Percentiles rank a stretch among this genome's conserved stretches.
Conservation (phyloP, 352 stramenopile species). For the Sclerospora graminicola region DNA sequence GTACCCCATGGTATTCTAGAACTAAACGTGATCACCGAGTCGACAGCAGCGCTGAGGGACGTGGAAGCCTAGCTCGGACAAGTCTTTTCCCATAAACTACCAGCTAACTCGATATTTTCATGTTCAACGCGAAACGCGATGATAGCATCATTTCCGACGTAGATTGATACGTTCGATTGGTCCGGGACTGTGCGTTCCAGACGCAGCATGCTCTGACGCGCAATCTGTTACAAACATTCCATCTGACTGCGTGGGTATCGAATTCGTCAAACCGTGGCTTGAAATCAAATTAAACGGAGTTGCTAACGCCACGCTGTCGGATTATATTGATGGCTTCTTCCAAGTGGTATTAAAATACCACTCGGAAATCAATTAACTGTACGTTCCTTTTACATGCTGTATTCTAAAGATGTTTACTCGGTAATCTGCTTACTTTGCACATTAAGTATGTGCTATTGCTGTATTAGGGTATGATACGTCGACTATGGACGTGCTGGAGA, state of each 20-base stretch:
- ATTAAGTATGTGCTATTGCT: no score
- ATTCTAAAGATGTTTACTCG: no score
- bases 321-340: no score
- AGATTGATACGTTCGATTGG: slow-evolving; percentile 5
- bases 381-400: no score
- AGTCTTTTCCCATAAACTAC: slow-evolving; percentile 24
- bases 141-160: neutral
- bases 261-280: neutral
- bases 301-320: no score
- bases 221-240: slow-evolving; percentile 10
- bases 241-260: slow-evolving; percentile 9
- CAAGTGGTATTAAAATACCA: no score
- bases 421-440: no score
- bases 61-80: slow-evolving; percentile 17
- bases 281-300: no score
- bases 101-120: slow-evolving; percentile 29
- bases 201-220: slow-evolving; percentile 15
- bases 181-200: slow-evolving; percentile 17
- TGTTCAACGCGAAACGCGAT: slow-evolving; percentile 19
- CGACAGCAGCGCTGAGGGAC: slow-evolving; percentile 13
- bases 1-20: slow-evolving; percentile 24
- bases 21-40: slow-evolving; percentile 53
- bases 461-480: no score
- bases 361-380: no score
- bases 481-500: no score